Evolutionary conservation across 768 basidiomycete genomes (phyloP), one percentile per base, ranked within the genome.

Genomic region (Infundibulicybe gibba): DNA sequence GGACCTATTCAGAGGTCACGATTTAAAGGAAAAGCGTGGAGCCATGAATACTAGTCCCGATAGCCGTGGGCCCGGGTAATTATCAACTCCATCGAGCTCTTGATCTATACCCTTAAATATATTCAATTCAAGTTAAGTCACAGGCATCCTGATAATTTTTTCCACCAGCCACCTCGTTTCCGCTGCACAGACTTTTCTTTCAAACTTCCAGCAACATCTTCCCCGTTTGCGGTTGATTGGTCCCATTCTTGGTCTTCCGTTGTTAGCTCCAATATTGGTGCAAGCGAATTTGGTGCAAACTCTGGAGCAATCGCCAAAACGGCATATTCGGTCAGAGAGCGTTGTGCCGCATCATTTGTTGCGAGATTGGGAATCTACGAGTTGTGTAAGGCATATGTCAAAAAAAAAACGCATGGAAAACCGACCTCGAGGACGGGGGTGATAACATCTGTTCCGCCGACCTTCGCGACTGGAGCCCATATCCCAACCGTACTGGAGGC

Each of bases 391-490:
- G 21, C 25, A 35, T 16, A 35, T 16, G 15, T 10, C 6, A 14
- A n/a, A 15, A 40, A 32, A 32, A 32, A 31, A 31, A 16, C 41
- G 35, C 14, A 16, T 13, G 30, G n/a, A 5, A 20, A 6, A 67
- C 61, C 48, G 47, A 72, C 64, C 38, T 81, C 75, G 0, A 56
- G 59, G 50, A 72, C 61, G 6, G 68, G 68, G 42, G 77, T 71
- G 10, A 83, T 68, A 49, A 84, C 71, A 32, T 74, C 65, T 14
- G 61, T 65, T 4, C 69, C 70, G 40, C 76, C 65, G 25, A 76
- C 58, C 10, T 66, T 57, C 15, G 69, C 76, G 46, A 60, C 57
- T 33, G 65, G 64, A n/a, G 60, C 54, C 58, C 61, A 68, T 14
- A 70, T 60, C 3, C 68, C 68, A 14, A 60, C 62, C 6, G 57